Conservation (phyloP, 805 yeast genomes). For the Cyberlindnera bimundalis region DNA sequence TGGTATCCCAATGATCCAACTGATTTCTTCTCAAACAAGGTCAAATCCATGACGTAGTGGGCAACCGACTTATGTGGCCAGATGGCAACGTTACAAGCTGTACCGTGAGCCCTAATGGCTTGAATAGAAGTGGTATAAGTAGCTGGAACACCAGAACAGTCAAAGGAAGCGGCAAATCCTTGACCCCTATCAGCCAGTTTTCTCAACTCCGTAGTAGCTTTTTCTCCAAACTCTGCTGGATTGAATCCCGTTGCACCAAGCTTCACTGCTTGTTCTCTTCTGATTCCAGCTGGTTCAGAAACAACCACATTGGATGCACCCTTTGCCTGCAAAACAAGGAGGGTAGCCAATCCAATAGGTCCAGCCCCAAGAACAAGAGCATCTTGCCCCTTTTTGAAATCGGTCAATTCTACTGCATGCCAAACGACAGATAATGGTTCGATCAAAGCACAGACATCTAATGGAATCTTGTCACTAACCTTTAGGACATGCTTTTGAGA, state of each 20-base stretch:
- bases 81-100: constrained; percentile 45
- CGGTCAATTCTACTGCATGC: constrained; percentile 51
- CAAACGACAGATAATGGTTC: constrained; percentile 58
- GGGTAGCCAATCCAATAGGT: constrained; percentile 58
- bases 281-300: constrained; percentile 56
- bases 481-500: constrained; percentile 38
- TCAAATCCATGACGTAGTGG: constrained; percentile 43
- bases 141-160: constrained; percentile 49
- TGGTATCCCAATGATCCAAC: constrained; percentile 46
- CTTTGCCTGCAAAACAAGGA: constrained; percentile 51
- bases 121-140: constrained; percentile 41
- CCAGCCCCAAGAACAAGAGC: constrained; percentile 61
- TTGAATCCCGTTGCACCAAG: constrained; percentile 45
- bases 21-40: constrained; percentile 38
- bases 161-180: constrained; percentile 51
- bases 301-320: constrained; percentile 48
- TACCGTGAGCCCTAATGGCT: constrained; percentile 40
- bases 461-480: constrained; percentile 38
- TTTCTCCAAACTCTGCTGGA: constrained; percentile 35
- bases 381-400: constrained; percentile 41
- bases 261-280: constrained; percentile 54
- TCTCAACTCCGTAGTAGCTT: constrained; percentile 32
- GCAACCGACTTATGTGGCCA: constrained; percentile 45
- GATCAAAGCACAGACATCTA: constrained; percentile 53
- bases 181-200: constrained; percentile 36